Base-by-base conservation (phyloP, 169 alveolate genomes). In the Plasmodium yoelii region DNA sequence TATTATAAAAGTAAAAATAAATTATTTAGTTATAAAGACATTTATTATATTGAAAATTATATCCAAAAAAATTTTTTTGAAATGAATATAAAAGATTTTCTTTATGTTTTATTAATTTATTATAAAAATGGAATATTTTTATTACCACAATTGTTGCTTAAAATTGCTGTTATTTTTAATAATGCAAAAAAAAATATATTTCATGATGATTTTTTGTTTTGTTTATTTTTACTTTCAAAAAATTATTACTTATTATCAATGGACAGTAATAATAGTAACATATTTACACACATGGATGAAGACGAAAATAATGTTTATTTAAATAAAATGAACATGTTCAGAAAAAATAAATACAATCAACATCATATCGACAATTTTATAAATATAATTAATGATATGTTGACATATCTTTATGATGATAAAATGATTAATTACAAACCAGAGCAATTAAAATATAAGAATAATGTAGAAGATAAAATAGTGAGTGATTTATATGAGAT, bases 1-100 rank as follows among this genome's bases (percentile, higher is more conserved):
- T 82, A 82, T 67, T 82, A 82, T 71, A 82, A 82, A 82, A 71
- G 90, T 26, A 82, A 82, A 61, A 82, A 49, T 82, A 57, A 71
- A 28, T 28, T 82, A 67, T 82, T 82, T 34, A 82, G 51, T 8
- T 67, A 49, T 60, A 82, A 82, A 53, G 90, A 82, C 15, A 55
- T 82, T 10, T 82, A 82, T 70, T 82, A 82, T 59, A 47, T 82
- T 18, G 90, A 82, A 59, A 65, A 82, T 56, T 82, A 67, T 64
- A 49, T 82, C 10, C 73, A 82, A 61, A 49, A 56, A 55, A 19
- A 18, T 42, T 55, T 82, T 22, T 67, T 82, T 47, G 90, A 82
- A 59, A 49, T 82, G 82, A 82, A 46, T 61, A 67, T 82, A 46
- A 82, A 82, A 60, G 90, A 82, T 67, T 82, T 82, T 56, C 53